Conservation (phyloP, 2,329 filamentous ascomycete species). For the Ceratocystis variospora region DNA sequence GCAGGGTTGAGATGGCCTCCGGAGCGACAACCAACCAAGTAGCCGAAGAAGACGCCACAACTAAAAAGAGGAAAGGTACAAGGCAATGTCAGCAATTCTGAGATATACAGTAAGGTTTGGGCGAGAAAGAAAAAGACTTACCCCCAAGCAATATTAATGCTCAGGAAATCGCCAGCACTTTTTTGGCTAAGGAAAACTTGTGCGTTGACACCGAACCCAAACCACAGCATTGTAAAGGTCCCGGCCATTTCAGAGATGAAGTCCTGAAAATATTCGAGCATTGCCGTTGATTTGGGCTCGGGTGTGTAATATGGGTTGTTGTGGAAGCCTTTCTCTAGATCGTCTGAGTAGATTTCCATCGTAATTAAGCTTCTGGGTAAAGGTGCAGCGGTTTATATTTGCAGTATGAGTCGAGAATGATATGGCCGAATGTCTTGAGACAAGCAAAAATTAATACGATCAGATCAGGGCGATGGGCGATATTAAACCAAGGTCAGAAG, state of each 20-base stretch:
- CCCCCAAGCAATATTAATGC: constrained; percentile 39
- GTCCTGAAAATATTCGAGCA: constrained; percentile 17
- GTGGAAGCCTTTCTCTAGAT: constrained; percentile 16
- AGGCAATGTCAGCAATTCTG: constrained; percentile 20
- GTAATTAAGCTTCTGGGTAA: background rate
- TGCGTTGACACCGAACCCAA: constrained; percentile 56
- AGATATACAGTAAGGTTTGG: background rate
- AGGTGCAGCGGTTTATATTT: background rate
- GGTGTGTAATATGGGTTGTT: background rate
- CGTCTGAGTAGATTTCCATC: constrained; percentile 12
- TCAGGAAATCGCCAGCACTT: constrained; percentile 36
- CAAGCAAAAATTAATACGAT: background rate
- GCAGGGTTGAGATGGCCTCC: constrained; percentile 58
- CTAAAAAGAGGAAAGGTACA: constrained; percentile 25
- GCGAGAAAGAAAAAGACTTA: constrained; percentile 23
- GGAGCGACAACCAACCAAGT: constrained; percentile 51
- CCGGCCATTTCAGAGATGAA: constrained; percentile 51
- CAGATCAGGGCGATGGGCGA: background rate
- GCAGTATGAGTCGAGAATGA: background rate
- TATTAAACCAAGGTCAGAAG: background rate
- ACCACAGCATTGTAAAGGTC: constrained; percentile 53
- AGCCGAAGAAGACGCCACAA: constrained; percentile 53
- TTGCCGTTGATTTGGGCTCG: constrained; percentile 9
- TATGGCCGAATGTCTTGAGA: background rate
- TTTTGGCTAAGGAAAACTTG: constrained; percentile 48